Conservation (phyloP, 306 rosid genomes). For the Argentina anserina region DNA sequence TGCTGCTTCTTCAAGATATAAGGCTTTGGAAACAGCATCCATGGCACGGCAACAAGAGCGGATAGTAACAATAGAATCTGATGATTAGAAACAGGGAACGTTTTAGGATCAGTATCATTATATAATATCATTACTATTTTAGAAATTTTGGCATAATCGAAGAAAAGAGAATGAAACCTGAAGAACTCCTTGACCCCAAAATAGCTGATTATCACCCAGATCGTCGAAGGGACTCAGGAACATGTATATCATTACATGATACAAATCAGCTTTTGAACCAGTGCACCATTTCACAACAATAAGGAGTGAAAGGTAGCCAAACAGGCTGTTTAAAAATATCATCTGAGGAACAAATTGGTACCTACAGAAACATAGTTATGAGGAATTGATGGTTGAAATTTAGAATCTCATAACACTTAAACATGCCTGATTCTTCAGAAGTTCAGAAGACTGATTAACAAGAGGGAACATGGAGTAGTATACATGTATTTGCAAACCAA, state of each 20-base stretch:
- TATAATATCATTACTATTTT: not conserved
- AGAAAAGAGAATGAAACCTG: constrained; percentile 45
- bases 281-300: constrained; percentile 78
- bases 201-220: constrained; percentile 81
- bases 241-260: constrained; percentile 85
- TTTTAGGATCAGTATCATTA: not conserved
- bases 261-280: constrained; percentile 89
- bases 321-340: constrained; percentile 76
- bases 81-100: not conserved
- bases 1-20: constrained; percentile 74
- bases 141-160: not conserved
- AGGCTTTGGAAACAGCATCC: constrained; percentile 93
- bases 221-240: constrained; percentile 82
- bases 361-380: constrained; percentile 41
- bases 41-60: constrained; percentile 76
- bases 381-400: not conserved
- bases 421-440: not conserved
- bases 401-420: not conserved
- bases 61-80: constrained; percentile 63
- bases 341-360: constrained; percentile 79
- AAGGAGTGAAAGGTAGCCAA: constrained; percentile 80
- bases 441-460: constrained; percentile 1
- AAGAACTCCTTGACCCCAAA: constrained; percentile 61
- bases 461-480: not conserved
- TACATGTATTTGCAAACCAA: not conserved